These are phyloP conservation scores for Termitomyces sp. DNA, from an alignment of 768 basidiomycete species.

Conservation along the genomic window DNA sequence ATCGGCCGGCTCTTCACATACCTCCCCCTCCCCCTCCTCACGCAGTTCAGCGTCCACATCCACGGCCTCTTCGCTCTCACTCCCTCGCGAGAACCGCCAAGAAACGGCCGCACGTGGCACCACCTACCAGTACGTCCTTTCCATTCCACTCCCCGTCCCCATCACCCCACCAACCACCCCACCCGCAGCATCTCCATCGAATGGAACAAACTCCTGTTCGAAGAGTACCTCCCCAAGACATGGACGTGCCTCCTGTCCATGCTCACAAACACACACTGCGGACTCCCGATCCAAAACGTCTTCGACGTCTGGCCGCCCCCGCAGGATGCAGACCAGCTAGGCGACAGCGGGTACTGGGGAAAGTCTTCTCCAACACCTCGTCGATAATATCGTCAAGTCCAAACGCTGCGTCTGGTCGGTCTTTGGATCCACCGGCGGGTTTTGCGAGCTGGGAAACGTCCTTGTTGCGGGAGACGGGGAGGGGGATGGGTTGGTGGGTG, in stretches of 20 bases:
- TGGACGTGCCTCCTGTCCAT: constrained; percentile 36
- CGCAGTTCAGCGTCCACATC: constrained; percentile 42
- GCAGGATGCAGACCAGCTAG: constrained; percentile 27
- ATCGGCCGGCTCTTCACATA: constrained; percentile 45
- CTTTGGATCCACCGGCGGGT: constrained; percentile 10
- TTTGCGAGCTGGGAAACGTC: constrained; percentile 13
- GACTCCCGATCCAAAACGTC: constrained; percentile 19
- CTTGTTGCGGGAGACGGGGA: constrained; percentile 26
- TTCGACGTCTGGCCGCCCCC: constrained; percentile 40
- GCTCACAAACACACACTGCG: constrained; percentile 17
- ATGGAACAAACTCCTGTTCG: constrained; percentile 48
- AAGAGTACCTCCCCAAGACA: constrained; percentile 40
- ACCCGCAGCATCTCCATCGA: constrained; percentile 36
- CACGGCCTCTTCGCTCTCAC: constrained; percentile 48
- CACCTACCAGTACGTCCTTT: constrained; percentile 35
- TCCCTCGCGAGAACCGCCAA: constrained; percentile 37
- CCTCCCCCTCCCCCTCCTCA: constrained; percentile 44
- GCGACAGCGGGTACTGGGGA: constrained; percentile 39
- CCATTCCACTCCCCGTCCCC: no score
- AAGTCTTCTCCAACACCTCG: constrained; percentile 26
- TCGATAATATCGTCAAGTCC: constrained; percentile 23
- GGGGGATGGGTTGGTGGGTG: constrained; percentile 19
- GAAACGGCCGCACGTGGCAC: constrained; percentile 35
- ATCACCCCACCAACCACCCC: not conserved
- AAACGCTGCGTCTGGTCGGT: constrained; percentile 35